Conservation (phyloP, 2,329 filamentous ascomycete genomes). For the Chaetomium strumarium region DNA sequence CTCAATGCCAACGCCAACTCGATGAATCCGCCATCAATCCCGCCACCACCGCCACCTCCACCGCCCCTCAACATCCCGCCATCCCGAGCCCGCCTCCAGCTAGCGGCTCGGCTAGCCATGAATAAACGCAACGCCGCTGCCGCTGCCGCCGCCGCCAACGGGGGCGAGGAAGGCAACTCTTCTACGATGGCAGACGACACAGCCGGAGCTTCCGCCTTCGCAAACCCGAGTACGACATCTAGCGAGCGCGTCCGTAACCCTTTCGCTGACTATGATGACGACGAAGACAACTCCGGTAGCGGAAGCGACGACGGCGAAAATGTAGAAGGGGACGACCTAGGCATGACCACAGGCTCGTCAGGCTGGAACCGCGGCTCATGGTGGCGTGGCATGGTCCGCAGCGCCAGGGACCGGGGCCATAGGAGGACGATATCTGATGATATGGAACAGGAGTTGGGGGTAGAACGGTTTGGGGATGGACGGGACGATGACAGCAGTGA, state of each 20-base stretch:
- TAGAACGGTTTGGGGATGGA: conserved; percentile 32
- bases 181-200: conserved; percentile 28
- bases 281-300: conserved; percentile 44
- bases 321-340: conserved; percentile 30
- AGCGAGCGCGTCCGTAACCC: conserved; percentile 41
- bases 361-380: conserved; percentile 33
- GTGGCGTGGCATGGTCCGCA: conserved; percentile 32
- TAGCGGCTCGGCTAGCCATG: conserved; percentile 80
- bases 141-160: conserved; percentile 33
- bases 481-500: conserved; percentile 31
- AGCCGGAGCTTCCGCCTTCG: conserved; percentile 23
- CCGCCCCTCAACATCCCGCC: conserved; percentile 80
- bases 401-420: conserved; percentile 13
- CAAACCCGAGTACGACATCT: conserved; percentile 10
- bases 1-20: conserved; percentile 43
- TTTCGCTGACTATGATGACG: conserved; percentile 51
- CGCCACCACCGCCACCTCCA: conserved; percentile 58
- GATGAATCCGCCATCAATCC: conserved; percentile 53
- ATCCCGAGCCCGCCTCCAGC: conserved; percentile 76
- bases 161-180: conserved; percentile 35
- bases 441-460: conserved; percentile 19
- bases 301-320: conserved; percentile 38
- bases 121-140: conserved; percentile 56
- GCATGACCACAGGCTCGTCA: not conserved
- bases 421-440: conserved; percentile 6